Base-by-base conservation (phyloP, 495 filamentous ascomycete species). In the Penicillium canescens region DNA sequence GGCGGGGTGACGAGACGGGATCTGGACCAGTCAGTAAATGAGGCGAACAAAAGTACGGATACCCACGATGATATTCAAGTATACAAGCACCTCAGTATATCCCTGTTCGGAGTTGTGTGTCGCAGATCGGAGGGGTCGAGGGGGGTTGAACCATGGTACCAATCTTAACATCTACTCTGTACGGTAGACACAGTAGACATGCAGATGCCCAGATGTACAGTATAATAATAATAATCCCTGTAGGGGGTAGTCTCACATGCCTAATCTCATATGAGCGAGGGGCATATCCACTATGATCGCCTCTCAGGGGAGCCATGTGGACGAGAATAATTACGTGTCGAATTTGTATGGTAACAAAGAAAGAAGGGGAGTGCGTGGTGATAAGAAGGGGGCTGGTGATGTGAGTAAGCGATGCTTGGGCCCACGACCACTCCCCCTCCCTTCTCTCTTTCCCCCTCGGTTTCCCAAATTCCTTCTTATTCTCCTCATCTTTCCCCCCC, bases 361-460 rank as follows among this genome's bases (percentile, higher is more conserved):
- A 51, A 13, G 31, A 57, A 44, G 60, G 56, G 51, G 56, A 58
- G 64, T 67, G 64, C 64, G 64, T 67, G 64, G 64, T 56, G 59
- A 62, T 34, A 43, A 35, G 26, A 28, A 24, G 46, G 46, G 49
- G 61, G 46, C 52, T 37, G 24, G 23, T 45, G 26, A 14, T 12
- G 11, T 47, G 31, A 60, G 62, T 62, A 65, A 65, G 59, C 59
- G 62, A 62, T 60, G 46, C 53, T 65, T 65, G 56, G 46, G 53
- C 62, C 59, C 62, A 62, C 62, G 59, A 44, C 62, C 57, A 57
- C 60, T 67, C 72, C 63, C 63, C 55, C 61, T 65, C 62, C 66
- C 60, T 64, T 62, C 67, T 61, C 63, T 64, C 59, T 63, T 55
- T 58, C 54, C 59, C 53, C 50, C 43, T 45, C 50, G 48, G 50